Percentiles rank a stretch among this genome's conserved stretches.
These are phyloP conservation scores for Trichoderma sp. DNA, from an alignment of 2,329 filamentous ascomycete genomes.

Conservation along the genomic window DNA sequence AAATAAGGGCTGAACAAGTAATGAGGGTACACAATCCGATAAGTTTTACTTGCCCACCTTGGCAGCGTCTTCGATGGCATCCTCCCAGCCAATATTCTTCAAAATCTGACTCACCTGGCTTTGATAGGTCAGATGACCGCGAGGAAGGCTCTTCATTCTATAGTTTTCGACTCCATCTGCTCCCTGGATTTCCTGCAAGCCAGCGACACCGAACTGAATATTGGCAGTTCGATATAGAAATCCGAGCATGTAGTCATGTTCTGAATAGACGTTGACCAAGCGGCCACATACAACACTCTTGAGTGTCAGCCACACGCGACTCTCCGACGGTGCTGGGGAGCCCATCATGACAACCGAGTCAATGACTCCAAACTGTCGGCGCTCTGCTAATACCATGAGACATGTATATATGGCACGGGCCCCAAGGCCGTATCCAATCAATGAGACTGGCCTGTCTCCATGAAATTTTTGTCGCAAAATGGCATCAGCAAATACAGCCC, in stretches of 20 bases:
- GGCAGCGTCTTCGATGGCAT: slow-evolving; percentile 50
- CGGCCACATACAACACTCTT: slow-evolving; percentile 78
- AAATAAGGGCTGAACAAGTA: not conserved
- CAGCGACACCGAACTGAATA: slow-evolving; percentile 80
- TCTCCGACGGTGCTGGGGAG: slow-evolving; percentile 72
- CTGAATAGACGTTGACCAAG: slow-evolving; percentile 87
- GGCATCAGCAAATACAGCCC: slow-evolving; percentile 72
- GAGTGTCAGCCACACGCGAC: slow-evolving; percentile 73
- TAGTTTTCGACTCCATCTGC: slow-evolving; percentile 69
- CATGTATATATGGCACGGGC: slow-evolving; percentile 84
- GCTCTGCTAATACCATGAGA: slow-evolving; percentile 75
- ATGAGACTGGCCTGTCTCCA: slow-evolving; percentile 76
- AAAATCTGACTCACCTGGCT: slow-evolving; percentile 68
- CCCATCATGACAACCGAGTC: slow-evolving; percentile 87
- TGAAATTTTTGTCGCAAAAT: slow-evolving; percentile 75
- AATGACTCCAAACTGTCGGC: slow-evolving; percentile 80
- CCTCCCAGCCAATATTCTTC: slow-evolving; percentile 67
- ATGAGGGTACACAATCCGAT: not conserved
- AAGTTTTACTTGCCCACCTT: slow-evolving; percentile 31
- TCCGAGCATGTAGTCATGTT: slow-evolving; percentile 82
- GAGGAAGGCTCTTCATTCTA: slow-evolving; percentile 65
- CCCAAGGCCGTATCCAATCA: slow-evolving; percentile 81
- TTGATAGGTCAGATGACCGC: slow-evolving; percentile 71
- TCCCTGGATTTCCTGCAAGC: slow-evolving; percentile 72
- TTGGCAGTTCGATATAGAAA: slow-evolving; percentile 85